phyloP scores from a whole-genome alignment of 1,139 yeast genomes.

The Geotrichum phurueaensis region DNA sequence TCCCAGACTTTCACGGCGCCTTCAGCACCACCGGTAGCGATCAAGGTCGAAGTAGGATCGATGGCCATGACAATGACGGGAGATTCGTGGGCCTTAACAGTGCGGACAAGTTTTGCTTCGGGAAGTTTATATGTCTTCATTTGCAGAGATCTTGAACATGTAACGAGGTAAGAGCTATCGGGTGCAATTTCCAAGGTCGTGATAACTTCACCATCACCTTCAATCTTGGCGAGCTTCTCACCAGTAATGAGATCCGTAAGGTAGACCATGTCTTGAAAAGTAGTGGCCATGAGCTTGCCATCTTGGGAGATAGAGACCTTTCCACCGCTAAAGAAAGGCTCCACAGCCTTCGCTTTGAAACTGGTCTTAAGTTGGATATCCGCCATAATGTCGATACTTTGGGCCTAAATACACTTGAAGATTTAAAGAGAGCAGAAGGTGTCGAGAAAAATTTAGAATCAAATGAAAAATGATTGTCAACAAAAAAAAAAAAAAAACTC shows the following conservation, averaged over 20 bases:
- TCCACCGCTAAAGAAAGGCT: conserved; percentile 83
- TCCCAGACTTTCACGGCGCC: conserved; percentile 93
- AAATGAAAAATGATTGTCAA: neutral
- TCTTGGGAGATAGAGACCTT: conserved; percentile 66
- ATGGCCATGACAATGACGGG: conserved; percentile 76
- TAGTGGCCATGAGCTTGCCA: conserved; percentile 71
- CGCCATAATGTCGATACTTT: conserved; percentile 5
- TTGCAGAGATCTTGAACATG: conserved; percentile 79
- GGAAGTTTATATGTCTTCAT: conserved; percentile 56
- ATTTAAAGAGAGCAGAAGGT: neutral
- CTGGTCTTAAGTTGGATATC: conserved; percentile 32
- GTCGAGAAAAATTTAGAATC: neutral
- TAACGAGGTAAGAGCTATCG: conserved; percentile 63
- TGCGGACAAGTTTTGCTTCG: conserved; percentile 28
- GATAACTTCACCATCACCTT: conserved; percentile 81
- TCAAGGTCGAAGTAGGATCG: conserved; percentile 75
- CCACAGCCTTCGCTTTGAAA: conserved; percentile 44
- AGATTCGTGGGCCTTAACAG: conserved; percentile 50
- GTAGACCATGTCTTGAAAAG: conserved; percentile 65
- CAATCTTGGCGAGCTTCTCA: conserved; percentile 53
- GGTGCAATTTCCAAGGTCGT: conserved; percentile 74
- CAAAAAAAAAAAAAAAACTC: neutral
- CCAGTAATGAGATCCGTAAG: conserved; percentile 59
- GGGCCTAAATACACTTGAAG: neutral
- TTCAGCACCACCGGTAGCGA: conserved; percentile 94